Base-by-base conservation (phyloP, 345 rosid genomes). In the Cardiospermum halicacabum region DNA sequence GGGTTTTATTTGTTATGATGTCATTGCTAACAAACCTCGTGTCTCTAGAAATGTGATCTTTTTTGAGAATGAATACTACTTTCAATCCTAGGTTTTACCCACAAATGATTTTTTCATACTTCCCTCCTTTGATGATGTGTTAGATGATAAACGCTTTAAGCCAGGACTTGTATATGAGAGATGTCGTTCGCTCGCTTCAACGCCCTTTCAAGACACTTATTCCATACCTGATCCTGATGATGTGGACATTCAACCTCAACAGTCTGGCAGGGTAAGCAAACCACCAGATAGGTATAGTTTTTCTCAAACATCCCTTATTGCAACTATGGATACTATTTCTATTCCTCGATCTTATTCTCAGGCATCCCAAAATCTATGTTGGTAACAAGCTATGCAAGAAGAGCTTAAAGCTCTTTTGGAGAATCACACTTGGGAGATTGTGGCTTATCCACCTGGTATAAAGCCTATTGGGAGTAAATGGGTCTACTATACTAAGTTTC, bases 381-480 rank as follows among this genome's bases (percentile, higher is more conserved):
- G 53, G 53, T 9, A 11, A 7, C 45, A 37, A 40, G 69, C 60
- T 21, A 53, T 39, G 40, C 3, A 53, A 24, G 69, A 53, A 0
- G 24, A 65, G 27, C n/a, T 65, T 24, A 19, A 34, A 6, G 49
- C 58, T 11, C 34, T 64, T 1, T 5, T 19, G 7, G 58, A 56
- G 0, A 68, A 69, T 60, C 54, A 61, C 2, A 27, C 4, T 7
- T 56, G 32, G 2, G 24, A 56, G 11, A 42, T 53, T 7, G 53
- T 22, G 3, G n/a, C 26, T 3, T 65, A 31, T 56, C 24, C 42
- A 6, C 0, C 28, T 12, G 11, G 24, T 5, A 28, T 62, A 19
- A 53, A 62, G 3, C 18, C 37, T 6, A 56, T 66, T 40, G 24
- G 55, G n/a, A n/a, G n/a, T 12, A 66, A 66, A 28, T 66, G 28